Evolutionary conservation across 1,284 basidiomycete species (phyloP).

Genomic region (Afroboletus lepidellus): DNA sequence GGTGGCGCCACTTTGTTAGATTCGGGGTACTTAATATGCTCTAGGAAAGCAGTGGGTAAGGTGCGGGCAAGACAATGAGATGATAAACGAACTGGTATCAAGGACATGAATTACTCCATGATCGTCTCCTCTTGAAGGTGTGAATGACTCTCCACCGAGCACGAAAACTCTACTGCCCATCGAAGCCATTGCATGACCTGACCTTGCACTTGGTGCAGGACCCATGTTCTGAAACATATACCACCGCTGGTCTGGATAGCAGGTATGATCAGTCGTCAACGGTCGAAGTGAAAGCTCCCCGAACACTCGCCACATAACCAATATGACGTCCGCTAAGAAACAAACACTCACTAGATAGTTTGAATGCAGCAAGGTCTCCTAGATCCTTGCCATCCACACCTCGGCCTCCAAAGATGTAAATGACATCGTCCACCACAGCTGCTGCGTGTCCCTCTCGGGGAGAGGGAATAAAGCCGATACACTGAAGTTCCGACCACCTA

Average conservation of each 20-base stretch:
- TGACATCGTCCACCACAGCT: slow-evolving; percentile 94
- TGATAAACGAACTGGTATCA: slow-evolving; percentile 76
- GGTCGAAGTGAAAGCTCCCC: background rate
- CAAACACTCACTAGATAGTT: slow-evolving; percentile 79
- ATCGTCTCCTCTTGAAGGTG: slow-evolving; percentile 76
- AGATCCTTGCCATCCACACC: slow-evolving; percentile 97
- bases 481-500: slow-evolving; percentile 90
- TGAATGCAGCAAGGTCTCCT: slow-evolving; percentile 94
- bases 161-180: slow-evolving; percentile 89
- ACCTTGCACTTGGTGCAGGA: slow-evolving; percentile 85
- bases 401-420: slow-evolving; percentile 97
- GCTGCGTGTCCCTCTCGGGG: slow-evolving; percentile 97
- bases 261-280: slow-evolving; percentile 14
- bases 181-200: slow-evolving; percentile 94
- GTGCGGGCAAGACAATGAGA: background rate
- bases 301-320: background rate
- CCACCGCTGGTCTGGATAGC: slow-evolving; percentile 70
- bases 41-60: slow-evolving; percentile 35
- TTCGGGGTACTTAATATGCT: slow-evolving; percentile 94
- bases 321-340: background rate
- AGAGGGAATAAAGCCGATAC: slow-evolving; percentile 96
- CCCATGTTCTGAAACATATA: slow-evolving; percentile 99
- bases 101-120: slow-evolving; percentile 83
- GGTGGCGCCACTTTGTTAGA: slow-evolving; percentile 50
- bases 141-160: slow-evolving; percentile 91